Evolutionary conservation across 2,329 filamentous ascomycete species (phyloP).

Genomic region (Leptosphaerulina australis): DNA sequence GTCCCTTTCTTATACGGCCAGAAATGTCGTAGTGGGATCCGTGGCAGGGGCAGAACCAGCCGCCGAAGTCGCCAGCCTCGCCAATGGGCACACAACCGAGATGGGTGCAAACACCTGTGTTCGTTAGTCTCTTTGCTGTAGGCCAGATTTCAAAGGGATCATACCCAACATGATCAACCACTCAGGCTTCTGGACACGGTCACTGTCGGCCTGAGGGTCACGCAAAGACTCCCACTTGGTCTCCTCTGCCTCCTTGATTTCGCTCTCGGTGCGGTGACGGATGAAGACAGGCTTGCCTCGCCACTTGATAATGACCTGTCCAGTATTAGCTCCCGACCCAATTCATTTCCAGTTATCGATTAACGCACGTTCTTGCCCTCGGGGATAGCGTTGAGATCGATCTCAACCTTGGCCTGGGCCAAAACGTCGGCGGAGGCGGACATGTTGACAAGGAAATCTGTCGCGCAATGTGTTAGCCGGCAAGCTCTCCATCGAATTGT

Average conservation of each 20-base stretch:
- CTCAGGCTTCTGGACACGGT: slow-evolving; percentile 97
- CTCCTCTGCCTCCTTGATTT: slow-evolving; percentile 94
- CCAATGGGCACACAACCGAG: slow-evolving; percentile 99
- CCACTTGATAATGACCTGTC: slow-evolving; percentile 98
- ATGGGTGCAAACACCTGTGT: slow-evolving; percentile 93
- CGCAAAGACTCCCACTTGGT: slow-evolving; percentile 81
- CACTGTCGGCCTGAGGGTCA: slow-evolving; percentile 88
- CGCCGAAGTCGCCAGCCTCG: slow-evolving; percentile 95
- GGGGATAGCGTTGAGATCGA: slow-evolving; percentile 88
- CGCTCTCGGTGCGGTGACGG: slow-evolving; percentile 90
- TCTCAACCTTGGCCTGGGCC: slow-evolving; percentile 99
- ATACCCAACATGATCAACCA: slow-evolving; percentile 98
- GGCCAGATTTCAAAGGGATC: not conserved
- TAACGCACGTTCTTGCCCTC: slow-evolving; percentile 96
- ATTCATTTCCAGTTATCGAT: not conserved
- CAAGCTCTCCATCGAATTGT: slow-evolving; percentile 32
- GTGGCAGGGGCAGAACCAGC: slow-evolving; percentile 99
- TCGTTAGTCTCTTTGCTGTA: slow-evolving; percentile 30
- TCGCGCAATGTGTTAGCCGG: slow-evolving; percentile 39
- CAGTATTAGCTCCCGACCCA: slow-evolving; percentile 23
- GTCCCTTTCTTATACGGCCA: slow-evolving; percentile 95
- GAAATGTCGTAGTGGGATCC: slow-evolving; percentile 99
- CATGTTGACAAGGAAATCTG: slow-evolving; percentile 99
- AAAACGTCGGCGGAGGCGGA: slow-evolving; percentile 97
- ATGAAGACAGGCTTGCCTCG: slow-evolving; percentile 99